Evolutionary conservation across 352 stramenopile species (phyloP).

Genomic region (Salisapilia sapeloensis): DNA sequence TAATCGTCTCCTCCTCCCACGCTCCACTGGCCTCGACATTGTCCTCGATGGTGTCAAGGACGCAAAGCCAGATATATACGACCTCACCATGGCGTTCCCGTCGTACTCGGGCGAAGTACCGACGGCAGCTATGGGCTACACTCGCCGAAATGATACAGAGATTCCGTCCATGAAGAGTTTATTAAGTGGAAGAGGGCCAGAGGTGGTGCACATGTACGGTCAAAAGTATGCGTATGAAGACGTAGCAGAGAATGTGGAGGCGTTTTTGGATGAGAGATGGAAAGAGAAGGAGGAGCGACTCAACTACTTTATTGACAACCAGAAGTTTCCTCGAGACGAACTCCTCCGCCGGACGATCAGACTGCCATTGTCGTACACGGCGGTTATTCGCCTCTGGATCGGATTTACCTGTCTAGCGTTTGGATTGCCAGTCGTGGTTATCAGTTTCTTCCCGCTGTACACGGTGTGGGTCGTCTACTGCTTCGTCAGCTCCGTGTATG

Average conservation of each 20-base stretch:
- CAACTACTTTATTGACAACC: slow-evolving; percentile 59
- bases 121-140: slow-evolving; percentile 82
- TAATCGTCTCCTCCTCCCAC: slow-evolving; percentile 82
- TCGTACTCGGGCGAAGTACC: slow-evolving; percentile 75
- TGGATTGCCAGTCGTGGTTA: slow-evolving; percentile 52
- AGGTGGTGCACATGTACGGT: slow-evolving; percentile 31
- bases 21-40: slow-evolving; percentile 85
- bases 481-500: slow-evolving; percentile 70
- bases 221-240: slow-evolving; percentile 50
- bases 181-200: slow-evolving; percentile 30
- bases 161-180: slow-evolving; percentile 74
- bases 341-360: background rate
- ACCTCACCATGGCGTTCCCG: slow-evolving; percentile 83
- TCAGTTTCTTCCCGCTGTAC: slow-evolving; percentile 69
- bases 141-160: slow-evolving; percentile 54
- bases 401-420: slow-evolving; percentile 42
- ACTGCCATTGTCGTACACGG: slow-evolving; percentile 33
- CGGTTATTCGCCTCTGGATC: slow-evolving; percentile 62
- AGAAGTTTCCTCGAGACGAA: slow-evolving; percentile 19
- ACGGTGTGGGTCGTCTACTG: slow-evolving; percentile 68
- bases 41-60: slow-evolving; percentile 80
- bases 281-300: slow-evolving; percentile 58
- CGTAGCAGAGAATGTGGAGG: slow-evolving; percentile 22
- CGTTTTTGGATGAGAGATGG: slow-evolving; percentile 54
- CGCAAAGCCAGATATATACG: slow-evolving; percentile 84